Percentiles rank a stretch among this genome's conserved stretches.
Conservation (phyloP, 805 yeast species). For the Suhomyces sp. region DNA sequence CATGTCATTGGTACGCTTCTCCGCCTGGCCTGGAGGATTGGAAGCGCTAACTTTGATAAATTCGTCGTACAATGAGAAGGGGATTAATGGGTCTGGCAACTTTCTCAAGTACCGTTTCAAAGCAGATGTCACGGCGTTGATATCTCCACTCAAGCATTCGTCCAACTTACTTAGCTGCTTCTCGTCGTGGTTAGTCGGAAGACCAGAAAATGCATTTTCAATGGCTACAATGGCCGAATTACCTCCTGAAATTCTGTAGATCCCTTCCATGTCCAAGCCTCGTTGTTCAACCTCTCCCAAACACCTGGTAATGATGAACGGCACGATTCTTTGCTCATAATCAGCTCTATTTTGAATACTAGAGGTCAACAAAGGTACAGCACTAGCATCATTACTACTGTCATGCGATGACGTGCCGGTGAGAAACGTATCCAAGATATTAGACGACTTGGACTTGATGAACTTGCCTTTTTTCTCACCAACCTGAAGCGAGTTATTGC, state of each 20-base stretch:
- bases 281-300: conserved; percentile 71
- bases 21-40: conserved; percentile 20
- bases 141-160: conserved; percentile 57
- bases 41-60: conserved; percentile 53
- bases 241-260: conserved; percentile 87
- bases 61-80: conserved; percentile 63
- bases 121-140: conserved; percentile 82
- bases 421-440: conserved; percentile 38
- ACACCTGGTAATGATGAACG: conserved; percentile 70
- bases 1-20: conserved; percentile 42
- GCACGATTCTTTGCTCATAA: conserved; percentile 61
- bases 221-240: conserved; percentile 59
- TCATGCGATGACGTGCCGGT: conserved; percentile 11
- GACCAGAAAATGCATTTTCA: conserved; percentile 38
- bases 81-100: conserved; percentile 81
- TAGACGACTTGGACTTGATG: conserved; percentile 47
- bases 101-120: conserved; percentile 83
- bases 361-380: conserved; percentile 41
- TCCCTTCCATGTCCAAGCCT: conserved; percentile 79
- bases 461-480: conserved; percentile 14
- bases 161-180: conserved; percentile 28
- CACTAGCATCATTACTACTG: conserved; percentile 8
- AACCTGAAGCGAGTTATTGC: not conserved
- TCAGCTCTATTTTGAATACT: conserved; percentile 62
- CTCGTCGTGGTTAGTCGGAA: conserved; percentile 29